These are phyloP conservation scores for Nicotiana tabacum DNA, from an alignment of 257 asterid species.

Conservation along the genomic window DNA sequence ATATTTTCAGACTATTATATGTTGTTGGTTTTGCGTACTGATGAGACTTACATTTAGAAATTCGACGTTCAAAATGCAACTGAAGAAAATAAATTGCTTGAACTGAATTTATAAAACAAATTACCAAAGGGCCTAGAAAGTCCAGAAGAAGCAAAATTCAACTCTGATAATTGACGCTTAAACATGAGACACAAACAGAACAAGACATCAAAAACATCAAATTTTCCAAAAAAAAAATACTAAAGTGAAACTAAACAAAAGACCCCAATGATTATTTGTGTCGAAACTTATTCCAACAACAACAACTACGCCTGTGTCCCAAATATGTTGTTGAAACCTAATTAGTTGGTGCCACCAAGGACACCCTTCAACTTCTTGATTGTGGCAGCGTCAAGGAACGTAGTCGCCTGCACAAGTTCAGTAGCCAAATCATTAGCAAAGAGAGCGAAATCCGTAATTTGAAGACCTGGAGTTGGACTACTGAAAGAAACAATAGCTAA, in stretches of 20 bases:
- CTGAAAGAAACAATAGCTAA: slow-evolving; percentile 56
- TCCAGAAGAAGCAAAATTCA: not conserved
- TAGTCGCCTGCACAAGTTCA: slow-evolving; percentile 33
- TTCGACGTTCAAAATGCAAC: not conserved
- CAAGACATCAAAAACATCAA: not conserved
- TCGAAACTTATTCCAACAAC: not conserved
- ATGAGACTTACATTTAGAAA: not conserved
- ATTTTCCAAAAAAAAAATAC: not conserved
- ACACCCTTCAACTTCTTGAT: slow-evolving; percentile 57
- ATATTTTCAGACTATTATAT: not conserved
- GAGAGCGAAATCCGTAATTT: slow-evolving; percentile 47
- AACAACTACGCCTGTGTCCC: too few species aligned
- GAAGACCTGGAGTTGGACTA: slow-evolving; percentile 62
- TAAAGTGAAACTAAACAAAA: not conserved
- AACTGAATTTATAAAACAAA: not conserved
- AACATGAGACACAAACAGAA: not conserved
- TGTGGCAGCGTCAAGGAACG: slow-evolving; percentile 51
- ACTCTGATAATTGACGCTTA: not conserved
- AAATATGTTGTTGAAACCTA: not conserved
- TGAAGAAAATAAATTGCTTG: not conserved
- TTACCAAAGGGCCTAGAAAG: not conserved
- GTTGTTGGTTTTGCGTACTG: not conserved
- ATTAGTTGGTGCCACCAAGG: slow-evolving; percentile 37
- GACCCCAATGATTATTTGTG: not conserved
- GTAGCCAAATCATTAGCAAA: slow-evolving; percentile 54